Base-by-base conservation (phyloP, 805 yeast species). In the Candida nanaspora region DNA sequence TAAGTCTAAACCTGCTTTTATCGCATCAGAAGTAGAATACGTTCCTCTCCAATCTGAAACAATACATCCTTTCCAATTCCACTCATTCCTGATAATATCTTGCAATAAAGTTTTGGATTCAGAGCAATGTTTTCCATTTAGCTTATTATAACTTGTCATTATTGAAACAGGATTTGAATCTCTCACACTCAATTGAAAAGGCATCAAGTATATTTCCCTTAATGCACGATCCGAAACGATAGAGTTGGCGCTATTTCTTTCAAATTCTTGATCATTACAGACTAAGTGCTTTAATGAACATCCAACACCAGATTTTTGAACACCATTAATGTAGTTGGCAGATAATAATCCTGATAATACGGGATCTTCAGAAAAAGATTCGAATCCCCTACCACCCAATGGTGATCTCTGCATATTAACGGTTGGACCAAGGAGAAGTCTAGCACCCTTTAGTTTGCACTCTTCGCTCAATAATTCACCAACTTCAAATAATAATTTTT, bases 1-100 rank as follows among this genome's bases (percentile, higher is more conserved):
- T 49, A 80, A 61, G 52, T 78, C 80, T 41, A 80, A 60, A 7
- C 85, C 84, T 28, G 75, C 74, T 32, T 69, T 65, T 36, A 78
- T 53, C 13, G 80, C 50, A 33, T 65, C 69, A 33, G 62, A 63
- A 29, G 61, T 59, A 14, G 78, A 65, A 54, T 72, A 77, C 9
- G 69, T 66, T 21, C 85, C 86, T 52, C 52, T 72, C 85, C 85
- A 79, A 57, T 79, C 86, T 23, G 80, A 72, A 78, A 80, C 76
- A 28, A 70, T 54, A 30, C 70, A 55, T 34, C 85, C 85, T 7
- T 71, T 62, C 60, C 67, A 79, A 5, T 64, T 61, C 82, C 82
- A 79, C 53, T 79, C 83, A 2, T 63, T 52, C 41, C 80, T 62
- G 44, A 79, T 59, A 29, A 76, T 57, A 25, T 72, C 70, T 11